These are phyloP conservation scores for Metschnikowia lachancei DNA, from an alignment of 805 yeast genomes.

Conservation along the genomic window DNA sequence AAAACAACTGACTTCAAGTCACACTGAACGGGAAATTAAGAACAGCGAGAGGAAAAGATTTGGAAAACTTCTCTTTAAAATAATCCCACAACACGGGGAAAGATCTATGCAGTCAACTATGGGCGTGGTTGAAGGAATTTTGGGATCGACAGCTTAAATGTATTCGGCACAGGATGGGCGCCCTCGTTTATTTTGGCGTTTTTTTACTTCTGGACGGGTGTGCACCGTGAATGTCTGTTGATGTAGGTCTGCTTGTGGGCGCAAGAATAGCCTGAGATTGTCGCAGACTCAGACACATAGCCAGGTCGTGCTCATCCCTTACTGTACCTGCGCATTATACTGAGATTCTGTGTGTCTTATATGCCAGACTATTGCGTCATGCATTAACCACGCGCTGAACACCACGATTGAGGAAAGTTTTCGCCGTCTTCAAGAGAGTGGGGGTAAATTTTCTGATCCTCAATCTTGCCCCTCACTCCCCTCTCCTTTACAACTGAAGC, in stretches of 20 bases:
- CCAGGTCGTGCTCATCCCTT: no score
- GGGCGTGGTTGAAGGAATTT: background rate
- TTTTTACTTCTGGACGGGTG: background rate
- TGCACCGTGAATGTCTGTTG: background rate
- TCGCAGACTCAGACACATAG: background rate
- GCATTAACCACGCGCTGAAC: background rate
- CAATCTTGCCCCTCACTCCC: background rate
- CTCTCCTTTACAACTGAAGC: background rate
- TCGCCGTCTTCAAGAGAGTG: background rate
- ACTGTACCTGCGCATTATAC: slow-evolving; percentile 11
- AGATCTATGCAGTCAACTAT: background rate
- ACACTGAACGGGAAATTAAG: no score
- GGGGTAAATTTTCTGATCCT: no score
- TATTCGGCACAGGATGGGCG: background rate
- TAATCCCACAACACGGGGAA: no score
- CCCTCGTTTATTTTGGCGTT: background rate
- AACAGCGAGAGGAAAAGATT: no score
- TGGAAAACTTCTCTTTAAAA: no score
- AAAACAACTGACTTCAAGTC: no score
- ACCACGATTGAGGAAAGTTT: no score
- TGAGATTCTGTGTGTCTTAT: background rate
- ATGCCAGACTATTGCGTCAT: slow-evolving; percentile 7
- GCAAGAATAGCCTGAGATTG: slow-evolving; percentile 5
- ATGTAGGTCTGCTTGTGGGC: background rate
- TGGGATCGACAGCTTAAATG: slow-evolving; percentile 7